Conservation (phyloP, 1,284 basidiomycete species). For the Marasmius tenuissimus region DNA sequence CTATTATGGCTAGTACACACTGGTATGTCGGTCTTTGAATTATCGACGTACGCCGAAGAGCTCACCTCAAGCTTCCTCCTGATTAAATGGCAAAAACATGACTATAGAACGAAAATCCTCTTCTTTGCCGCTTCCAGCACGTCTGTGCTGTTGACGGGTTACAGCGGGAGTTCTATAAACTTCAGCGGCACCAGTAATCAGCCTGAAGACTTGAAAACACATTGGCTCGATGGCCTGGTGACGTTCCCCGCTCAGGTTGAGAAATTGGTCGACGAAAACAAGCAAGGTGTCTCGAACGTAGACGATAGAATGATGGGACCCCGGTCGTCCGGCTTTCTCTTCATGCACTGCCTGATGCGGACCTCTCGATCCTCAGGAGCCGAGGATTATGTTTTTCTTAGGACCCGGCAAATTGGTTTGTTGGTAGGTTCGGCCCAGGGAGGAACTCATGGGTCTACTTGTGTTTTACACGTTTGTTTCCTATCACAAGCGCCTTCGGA, state of each 20-base stretch:
- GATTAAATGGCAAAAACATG: background rate
- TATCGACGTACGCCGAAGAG: background rate
- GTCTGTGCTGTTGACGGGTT: background rate
- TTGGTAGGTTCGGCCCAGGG: too few relatives aligned
- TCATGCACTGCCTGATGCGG: too few relatives aligned
- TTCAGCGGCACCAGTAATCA: background rate
- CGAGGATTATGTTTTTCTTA: too few relatives aligned
- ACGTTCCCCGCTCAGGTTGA: background rate
- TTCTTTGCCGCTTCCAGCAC: slow-evolving; percentile 2
- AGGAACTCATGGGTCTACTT: too few relatives aligned
- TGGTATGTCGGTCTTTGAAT: background rate
- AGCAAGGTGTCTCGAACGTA: background rate
- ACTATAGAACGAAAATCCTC: background rate
- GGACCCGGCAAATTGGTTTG: too few relatives aligned
- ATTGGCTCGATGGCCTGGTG: background rate
- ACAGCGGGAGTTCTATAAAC: background rate
- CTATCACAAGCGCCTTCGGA: too few relatives aligned
- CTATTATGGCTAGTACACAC: background rate
- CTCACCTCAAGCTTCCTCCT: background rate
- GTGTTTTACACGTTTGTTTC: too few relatives aligned
- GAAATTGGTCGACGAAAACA: background rate
- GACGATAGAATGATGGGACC: too few relatives aligned
- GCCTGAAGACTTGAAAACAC: too few relatives aligned
- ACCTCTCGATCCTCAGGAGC: too few relatives aligned
- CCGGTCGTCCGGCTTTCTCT: background rate